Base-by-base conservation (phyloP, 176 grass and related monocot genomes). In the Phoenix roebelenii region DNA sequence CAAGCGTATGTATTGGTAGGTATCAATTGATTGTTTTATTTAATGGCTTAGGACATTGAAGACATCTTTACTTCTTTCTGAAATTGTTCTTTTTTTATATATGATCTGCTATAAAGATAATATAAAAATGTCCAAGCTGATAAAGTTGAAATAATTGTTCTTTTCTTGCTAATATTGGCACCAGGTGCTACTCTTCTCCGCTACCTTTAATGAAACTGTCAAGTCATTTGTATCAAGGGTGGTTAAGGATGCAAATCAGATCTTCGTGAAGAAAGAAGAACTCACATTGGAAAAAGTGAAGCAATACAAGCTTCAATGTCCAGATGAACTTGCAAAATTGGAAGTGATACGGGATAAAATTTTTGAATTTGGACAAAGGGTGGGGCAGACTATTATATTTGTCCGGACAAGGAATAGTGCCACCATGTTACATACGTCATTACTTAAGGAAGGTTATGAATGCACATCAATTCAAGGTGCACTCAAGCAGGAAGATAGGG, bases 361-460 rank as follows among this genome's bases (percentile, higher is more conserved):
- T 18, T 88, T 96, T 70, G 87, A 96, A 72, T 88, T 88, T 55
- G 92, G 87, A 22, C 87, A 96, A 57, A 91, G 85, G 61, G 65
- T 96, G 54, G 91, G 91, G 7, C 91, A 96, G 78, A 83, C 89
- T 70, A 90, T 96, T 63, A 90, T 96, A 72, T 90, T 96, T 74
- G 91, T 90, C 18, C 76, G 75, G 54, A 90, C 86, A 28, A 90
- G 67, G 50, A 9, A 35, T 14, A 90, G 92, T 76, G 90, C 92
- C 16, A 76, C 64, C 63, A 74, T 85, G 71, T 75, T 96, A 12
- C 86, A 90, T 70, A 81, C 54, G 72, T 80, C 86, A 57, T 63
- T 96, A 77, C 76, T 61, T 4, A 76, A 60, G 61, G 92, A 90
- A 59, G 92, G 89, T 44, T 97, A 96, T 56, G 83, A 87, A 49